A percentile compares a stretch with the other conserved stretches of the same genome.
Evolutionary conservation across 106 monocot genomes (phyloP).

Genomic region (Agapanthus africanus): DNA sequence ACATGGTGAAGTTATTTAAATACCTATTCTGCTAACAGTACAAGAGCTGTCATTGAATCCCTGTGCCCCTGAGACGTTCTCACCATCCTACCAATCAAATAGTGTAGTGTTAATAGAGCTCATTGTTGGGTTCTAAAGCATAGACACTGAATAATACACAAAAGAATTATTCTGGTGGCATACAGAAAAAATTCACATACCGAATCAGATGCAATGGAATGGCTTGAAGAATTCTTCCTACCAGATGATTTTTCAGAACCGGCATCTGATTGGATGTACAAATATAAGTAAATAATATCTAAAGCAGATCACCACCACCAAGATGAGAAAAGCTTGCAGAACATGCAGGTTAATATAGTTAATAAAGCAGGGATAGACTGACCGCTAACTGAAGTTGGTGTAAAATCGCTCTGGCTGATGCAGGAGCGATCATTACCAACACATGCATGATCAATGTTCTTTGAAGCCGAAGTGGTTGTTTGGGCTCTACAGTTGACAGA

Average conservation of each 20-base stretch:
- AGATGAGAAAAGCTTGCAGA: not conserved
- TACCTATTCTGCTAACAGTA: not conserved
- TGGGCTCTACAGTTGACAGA: not conserved
- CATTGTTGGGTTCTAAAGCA: not conserved
- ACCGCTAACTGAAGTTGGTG: conserved; percentile 17
- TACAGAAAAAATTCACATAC: conserved; percentile 12
- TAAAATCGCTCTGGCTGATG: not conserved
- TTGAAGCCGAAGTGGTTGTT: not conserved
- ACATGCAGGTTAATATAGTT: not conserved
- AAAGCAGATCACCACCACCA: not conserved
- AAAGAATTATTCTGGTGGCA: not conserved
- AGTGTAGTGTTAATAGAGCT: not conserved
- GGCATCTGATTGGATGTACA: conserved; percentile 14
- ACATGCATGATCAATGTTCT: conserved; percentile 1
- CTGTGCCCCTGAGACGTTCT: not conserved
- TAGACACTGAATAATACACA: not conserved
- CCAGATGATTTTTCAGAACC: conserved; percentile 20
- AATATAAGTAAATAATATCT: not conserved
- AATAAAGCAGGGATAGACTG: not conserved
- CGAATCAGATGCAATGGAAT: conserved; percentile 5
- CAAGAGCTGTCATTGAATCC: not conserved
- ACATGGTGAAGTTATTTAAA: not conserved
- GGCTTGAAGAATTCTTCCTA: not conserved
- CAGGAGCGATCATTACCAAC: not conserved
- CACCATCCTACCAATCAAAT: conserved; percentile 7